Base-by-base conservation (phyloP, 2,329 filamentous ascomycete species). In the Didymella exigua region DNA sequence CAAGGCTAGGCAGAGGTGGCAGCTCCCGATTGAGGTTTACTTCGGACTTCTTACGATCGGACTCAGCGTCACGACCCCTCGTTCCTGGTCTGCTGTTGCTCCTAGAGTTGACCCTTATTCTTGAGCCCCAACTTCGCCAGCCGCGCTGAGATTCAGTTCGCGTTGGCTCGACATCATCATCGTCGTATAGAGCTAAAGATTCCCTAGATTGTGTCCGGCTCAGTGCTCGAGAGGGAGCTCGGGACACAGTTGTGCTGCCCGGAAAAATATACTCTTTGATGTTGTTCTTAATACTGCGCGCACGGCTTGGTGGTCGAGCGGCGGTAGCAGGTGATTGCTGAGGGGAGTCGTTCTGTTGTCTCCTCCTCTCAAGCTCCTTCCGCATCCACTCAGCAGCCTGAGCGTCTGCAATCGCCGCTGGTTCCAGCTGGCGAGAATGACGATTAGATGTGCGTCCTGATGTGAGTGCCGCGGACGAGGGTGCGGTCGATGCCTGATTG, bases 1-100 rank as follows among this genome's bases (percentile, higher is more conserved):
- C 78, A 5, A 81, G 67, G 42, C 78, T 75, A 6, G 79, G 79
- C 10, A 81, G 58, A 4, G 79, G 79, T 29, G 79, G 79, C 21
- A 81, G 64, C 54, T 80, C 77, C 50, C 78, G 67, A 61, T 81
- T 81, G 27, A 81, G 68, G 48, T 81, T 76, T 53, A 79, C 52
- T 24, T 73, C 70, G 2, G 62, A 43, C 47, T 72, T 74, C 49
- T 62, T 70, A 11, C 58, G 58, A 19, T 72, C 69, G 11, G 36
- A 10, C 18, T 68, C 63, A 24, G 60, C 63, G 19, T 61, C 52
- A 16, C 65, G 66, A 26, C 68, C 72, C 42, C 62, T 66, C 3
- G 68, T 71, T 10, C 59, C 63, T 34, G 72, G 70, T 33, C 72
- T 63, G 49, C 67, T 73, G 51, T 59, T 69, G 47, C 63, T 72